Conservation (phyloP, 169 alveolate genomes). For the Eimeria sp. region DNA sequence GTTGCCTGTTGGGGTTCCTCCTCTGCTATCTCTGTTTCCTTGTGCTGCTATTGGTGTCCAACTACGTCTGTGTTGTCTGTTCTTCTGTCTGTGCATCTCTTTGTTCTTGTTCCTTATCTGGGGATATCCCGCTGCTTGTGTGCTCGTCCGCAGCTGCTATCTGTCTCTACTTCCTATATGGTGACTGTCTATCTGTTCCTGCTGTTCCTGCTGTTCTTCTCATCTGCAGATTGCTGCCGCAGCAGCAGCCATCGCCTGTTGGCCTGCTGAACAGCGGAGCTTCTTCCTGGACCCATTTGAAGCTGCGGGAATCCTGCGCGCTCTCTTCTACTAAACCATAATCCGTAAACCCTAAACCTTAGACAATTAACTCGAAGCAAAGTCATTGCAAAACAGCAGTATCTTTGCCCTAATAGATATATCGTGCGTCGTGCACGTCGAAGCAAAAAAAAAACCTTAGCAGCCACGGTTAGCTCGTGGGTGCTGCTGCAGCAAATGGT, state of each 20-base stretch:
- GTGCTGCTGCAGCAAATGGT: no score
- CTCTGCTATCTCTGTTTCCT: neutral
- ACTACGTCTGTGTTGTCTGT: neutral
- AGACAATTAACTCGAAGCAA: neutral
- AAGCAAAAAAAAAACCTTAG: no score
- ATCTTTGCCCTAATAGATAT: no score
- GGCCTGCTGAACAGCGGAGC: conserved; percentile 55
- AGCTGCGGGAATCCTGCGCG: conserved; percentile 59
- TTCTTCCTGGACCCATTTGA: conserved; percentile 32
- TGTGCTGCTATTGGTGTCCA: neutral
- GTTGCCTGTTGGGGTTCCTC: no score
- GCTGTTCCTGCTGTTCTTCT: neutral
- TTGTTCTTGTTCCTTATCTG: neutral
- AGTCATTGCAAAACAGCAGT: neutral
- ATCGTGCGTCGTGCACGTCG: neutral
- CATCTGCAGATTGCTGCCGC: conserved; percentile 6
- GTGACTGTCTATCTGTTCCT: neutral
- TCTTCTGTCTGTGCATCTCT: neutral
- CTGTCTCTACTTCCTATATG: neutral
- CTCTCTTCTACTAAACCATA: neutral
- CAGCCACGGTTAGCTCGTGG: no score
- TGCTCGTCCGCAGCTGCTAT: no score
- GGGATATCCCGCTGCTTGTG: neutral
- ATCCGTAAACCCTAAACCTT: neutral
- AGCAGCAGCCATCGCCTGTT: conserved; percentile 16